Conservation (phyloP, 225 moss, liverwort and hornwort species). For the Straminergon stramineum region DNA sequence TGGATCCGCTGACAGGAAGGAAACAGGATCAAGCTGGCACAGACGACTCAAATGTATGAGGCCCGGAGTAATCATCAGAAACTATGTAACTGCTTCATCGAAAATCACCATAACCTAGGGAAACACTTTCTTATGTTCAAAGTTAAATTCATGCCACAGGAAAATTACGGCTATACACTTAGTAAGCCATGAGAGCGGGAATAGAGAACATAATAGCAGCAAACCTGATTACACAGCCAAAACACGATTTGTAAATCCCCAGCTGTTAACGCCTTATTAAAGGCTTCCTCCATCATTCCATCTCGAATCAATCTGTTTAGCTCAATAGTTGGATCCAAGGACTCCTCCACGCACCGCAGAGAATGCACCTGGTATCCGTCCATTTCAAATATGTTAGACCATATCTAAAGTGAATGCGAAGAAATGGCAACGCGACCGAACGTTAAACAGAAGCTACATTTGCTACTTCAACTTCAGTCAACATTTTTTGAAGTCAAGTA, state of each 20-base stretch:
- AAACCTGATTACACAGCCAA: constrained; percentile 91
- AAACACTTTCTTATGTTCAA: not conserved
- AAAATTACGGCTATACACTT: not conserved
- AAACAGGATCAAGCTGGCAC: constrained; percentile 59
- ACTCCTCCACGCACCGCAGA: constrained; percentile 65
- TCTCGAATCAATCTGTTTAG: constrained; percentile 57
- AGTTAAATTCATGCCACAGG: not conserved
- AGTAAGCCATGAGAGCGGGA: not conserved
- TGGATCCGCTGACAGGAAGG: constrained; percentile 51
- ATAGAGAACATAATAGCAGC: constrained; percentile 5
- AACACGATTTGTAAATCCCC: constrained; percentile 74
- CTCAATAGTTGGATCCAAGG: constrained; percentile 89
- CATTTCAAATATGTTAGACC: not conserved
- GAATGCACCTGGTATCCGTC: constrained; percentile 46
- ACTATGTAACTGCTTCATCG: not conserved
- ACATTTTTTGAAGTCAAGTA: not conserved
- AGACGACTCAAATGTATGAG: constrained; percentile 3
- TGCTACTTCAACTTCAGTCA: not conserved
- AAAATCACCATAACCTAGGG: not conserved
- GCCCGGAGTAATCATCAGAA: not conserved
- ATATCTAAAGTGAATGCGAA: not conserved
- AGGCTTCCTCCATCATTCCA: constrained; percentile 80
- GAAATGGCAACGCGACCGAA: not conserved
- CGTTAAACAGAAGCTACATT: not conserved
- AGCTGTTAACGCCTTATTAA: constrained; percentile 67